Conservation (phyloP, 257 asterid genomes). For the Solanum medicagineum region DNA sequence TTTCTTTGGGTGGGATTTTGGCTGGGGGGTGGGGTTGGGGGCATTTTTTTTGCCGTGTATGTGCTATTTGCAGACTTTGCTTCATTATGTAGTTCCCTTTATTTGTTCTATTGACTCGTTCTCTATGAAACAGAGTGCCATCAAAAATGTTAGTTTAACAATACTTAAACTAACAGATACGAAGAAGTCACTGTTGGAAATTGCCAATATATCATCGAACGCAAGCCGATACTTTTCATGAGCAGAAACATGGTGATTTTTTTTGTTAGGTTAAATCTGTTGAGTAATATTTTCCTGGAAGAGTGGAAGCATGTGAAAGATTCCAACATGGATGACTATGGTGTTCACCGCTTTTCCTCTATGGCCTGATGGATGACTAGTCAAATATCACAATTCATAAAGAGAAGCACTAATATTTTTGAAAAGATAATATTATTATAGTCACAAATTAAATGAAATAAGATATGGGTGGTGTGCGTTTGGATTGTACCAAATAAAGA, state of each 20-base stretch:
- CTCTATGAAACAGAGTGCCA: background rate
- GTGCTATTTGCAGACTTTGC: background rate
- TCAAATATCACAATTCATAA: background rate
- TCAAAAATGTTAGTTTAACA: background rate
- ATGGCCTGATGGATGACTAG: background rate
- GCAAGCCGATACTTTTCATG: background rate
- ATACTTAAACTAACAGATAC: background rate
- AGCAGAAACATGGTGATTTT: background rate
- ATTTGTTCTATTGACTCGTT: background rate
- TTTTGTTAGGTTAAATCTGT: background rate
- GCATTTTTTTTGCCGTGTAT: background rate
- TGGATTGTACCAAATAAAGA: background rate
- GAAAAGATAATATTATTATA: background rate
- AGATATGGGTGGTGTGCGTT: background rate
- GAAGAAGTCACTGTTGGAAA: background rate
- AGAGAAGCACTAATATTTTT: background rate
- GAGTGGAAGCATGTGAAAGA: background rate
- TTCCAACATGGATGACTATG: background rate
- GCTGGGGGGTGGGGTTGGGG: background rate
- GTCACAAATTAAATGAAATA: background rate
- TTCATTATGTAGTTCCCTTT: background rate
- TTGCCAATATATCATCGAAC: background rate
- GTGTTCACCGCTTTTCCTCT: background rate
- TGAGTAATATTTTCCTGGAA: background rate
- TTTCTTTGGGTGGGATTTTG: constrained; percentile 2